These are phyloP conservation scores for Ramaria rubella DNA, from an alignment of 768 basidiomycete species.

Conservation along the genomic window DNA sequence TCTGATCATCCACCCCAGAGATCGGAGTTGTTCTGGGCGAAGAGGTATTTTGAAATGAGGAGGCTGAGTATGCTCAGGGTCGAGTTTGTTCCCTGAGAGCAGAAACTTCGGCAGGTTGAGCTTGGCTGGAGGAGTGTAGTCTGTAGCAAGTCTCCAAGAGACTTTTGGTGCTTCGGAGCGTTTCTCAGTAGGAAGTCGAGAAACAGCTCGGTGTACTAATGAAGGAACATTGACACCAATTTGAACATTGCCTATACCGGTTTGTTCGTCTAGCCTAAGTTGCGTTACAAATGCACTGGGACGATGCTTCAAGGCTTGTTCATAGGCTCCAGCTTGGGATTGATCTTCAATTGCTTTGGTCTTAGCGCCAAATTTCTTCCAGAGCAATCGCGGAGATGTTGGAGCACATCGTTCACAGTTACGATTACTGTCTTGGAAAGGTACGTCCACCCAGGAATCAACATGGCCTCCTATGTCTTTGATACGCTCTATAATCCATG, in stretches of 20 bases:
- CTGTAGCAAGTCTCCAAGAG: conserved; percentile 79
- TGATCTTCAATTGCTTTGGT: conserved; percentile 75
- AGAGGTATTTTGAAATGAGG: conserved; percentile 69
- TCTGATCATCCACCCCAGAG: conserved; percentile 85
- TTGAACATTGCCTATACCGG: conserved; percentile 62
- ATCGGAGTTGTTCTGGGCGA: conserved; percentile 82
- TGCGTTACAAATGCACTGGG: conserved; percentile 86
- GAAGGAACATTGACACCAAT: conserved; percentile 87
- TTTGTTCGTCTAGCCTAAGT: conserved; percentile 51
- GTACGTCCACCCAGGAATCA: conserved; percentile 58
- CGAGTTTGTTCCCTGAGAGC: conserved; percentile 69
- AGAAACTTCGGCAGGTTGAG: conserved; percentile 56
- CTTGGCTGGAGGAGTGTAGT: conserved; percentile 60
- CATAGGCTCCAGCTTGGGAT: conserved; percentile 81
- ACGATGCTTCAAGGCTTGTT: conserved; percentile 78
- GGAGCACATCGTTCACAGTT: conserved; percentile 83
- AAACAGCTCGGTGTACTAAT: conserved; percentile 77
- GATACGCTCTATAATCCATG: conserved; percentile 84
- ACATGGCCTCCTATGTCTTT: conserved; percentile 65
- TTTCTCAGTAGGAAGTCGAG: conserved; percentile 60
- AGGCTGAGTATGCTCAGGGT: conserved; percentile 67
- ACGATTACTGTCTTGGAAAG: conserved; percentile 36
- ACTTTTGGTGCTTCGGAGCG: conserved; percentile 42
- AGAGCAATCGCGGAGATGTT: conserved; percentile 62
- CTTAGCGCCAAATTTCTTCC: conserved; percentile 58